Evolutionary conservation across 2,329 filamentous ascomycete species (phyloP).

Genomic region (Cytospora leucostoma): DNA sequence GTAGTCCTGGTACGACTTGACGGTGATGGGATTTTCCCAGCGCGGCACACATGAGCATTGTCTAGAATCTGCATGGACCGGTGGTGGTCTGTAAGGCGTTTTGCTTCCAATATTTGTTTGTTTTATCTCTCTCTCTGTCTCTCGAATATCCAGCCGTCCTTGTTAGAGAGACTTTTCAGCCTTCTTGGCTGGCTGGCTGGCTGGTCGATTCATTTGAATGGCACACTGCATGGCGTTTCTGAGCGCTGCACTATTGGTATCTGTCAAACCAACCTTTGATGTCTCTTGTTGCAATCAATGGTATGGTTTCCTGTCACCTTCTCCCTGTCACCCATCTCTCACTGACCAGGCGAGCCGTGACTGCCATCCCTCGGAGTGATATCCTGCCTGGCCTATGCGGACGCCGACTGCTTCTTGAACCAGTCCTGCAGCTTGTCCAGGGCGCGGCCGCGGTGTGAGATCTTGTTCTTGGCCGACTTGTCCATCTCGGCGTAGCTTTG

Average conservation of each 20-base stretch:
- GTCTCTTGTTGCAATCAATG: neutral
- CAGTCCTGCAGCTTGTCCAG: conserved; percentile 82
- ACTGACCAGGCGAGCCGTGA: neutral
- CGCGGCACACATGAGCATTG: conserved; percentile 2
- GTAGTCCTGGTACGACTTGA: neutral
- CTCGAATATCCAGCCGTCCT: neutral
- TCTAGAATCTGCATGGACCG: neutral
- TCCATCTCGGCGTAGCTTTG: conserved; percentile 89
- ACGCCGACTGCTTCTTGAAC: conserved; percentile 55
- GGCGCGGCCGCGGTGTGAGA: conserved; percentile 90
- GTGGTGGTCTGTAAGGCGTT: neutral
- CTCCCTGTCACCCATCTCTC: neutral
- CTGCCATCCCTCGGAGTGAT: too few relatives aligned
- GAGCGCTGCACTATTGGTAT: conserved; percentile 5
- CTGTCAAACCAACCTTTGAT: conserved; percentile 1
- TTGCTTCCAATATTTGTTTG: neutral
- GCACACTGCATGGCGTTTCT: conserved; percentile 13
- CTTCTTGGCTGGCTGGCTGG: neutral
- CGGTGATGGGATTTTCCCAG: neutral
- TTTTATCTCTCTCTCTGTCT: neutral
- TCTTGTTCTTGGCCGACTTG: conserved; percentile 80
- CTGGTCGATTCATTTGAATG: conserved; percentile 1
- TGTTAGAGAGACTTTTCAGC: neutral
- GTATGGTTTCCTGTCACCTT: neutral
- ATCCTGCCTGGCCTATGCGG: neutral